These are phyloP conservation scores for Cutaneotrichosporon cutaneum DNA, from an alignment of 1,284 basidiomycete species.

Conservation along the genomic window DNA sequence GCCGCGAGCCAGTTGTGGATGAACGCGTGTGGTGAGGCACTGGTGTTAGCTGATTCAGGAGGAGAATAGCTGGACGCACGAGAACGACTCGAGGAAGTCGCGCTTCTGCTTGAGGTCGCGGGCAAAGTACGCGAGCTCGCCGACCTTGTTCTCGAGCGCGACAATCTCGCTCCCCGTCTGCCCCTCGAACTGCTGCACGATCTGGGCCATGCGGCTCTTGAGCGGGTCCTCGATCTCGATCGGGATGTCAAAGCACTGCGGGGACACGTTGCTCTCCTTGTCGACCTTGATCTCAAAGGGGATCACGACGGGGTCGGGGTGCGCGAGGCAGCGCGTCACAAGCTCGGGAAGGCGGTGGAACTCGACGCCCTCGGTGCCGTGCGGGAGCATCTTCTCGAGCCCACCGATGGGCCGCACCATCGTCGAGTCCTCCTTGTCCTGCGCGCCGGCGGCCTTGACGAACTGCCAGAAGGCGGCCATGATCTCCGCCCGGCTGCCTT, in stretches of 20 bases:
- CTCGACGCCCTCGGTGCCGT: slow-evolving; percentile 63
- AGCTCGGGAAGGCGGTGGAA: slow-evolving; percentile 85
- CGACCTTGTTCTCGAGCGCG: slow-evolving; percentile 85
- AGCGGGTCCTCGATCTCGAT: slow-evolving; percentile 83
- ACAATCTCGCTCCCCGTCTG: slow-evolving; percentile 65
- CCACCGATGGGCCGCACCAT: slow-evolving; percentile 73
- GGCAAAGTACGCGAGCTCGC: slow-evolving; percentile 73
- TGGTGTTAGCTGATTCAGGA: slow-evolving; percentile 20
- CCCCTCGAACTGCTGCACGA: slow-evolving; percentile 69
- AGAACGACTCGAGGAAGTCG: slow-evolving; percentile 81
- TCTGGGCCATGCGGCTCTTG: slow-evolving; percentile 71
- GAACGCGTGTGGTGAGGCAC: slow-evolving; percentile 58
- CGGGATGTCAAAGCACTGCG: slow-evolving; percentile 81
- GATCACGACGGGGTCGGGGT: slow-evolving; percentile 81
- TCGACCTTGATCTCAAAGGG: slow-evolving; percentile 60
- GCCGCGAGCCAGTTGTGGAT: slow-evolving; percentile 87
- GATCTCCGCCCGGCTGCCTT: slow-evolving; percentile 79
- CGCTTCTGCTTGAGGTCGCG: slow-evolving; percentile 82
- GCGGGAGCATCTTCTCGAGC: slow-evolving; percentile 58
- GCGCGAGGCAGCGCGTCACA: slow-evolving; percentile 73
- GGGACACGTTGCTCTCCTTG: slow-evolving; percentile 46
- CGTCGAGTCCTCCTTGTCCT: slow-evolving; percentile 85
- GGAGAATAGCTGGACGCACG: slow-evolving; percentile 52
- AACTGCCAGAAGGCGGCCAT: slow-evolving; percentile 89
- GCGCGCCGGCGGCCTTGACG: slow-evolving; percentile 79